Base-by-base conservation (phyloP, 768 basidiomycete genomes). In the Kwoniella dejecticola region DNA sequence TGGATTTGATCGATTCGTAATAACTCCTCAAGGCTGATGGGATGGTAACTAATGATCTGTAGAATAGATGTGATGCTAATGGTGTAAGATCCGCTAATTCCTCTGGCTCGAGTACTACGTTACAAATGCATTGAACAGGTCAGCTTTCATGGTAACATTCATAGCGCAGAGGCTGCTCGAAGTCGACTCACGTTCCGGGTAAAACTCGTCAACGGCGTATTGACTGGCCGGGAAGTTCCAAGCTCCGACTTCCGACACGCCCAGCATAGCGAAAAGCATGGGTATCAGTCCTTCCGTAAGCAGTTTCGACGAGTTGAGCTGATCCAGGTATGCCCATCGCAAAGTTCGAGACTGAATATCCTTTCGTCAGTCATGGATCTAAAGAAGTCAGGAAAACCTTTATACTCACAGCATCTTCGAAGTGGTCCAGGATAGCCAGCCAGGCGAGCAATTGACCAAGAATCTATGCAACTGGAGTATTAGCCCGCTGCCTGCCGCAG, bases 381-480 rank as follows among this genome's bases (percentile, higher is more conserved):
- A n/a, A 38, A n/a, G n/a, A n/a, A n/a, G n/a, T n/a, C n/a, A n/a
- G n/a, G n/a, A n/a, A n/a, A n/a, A n/a, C n/a, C n/a, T n/a, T n/a
- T n/a, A n/a, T n/a, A 73, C 90, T 64, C 75, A 94, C 93, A 8
- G 91, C 88, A 75, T 90, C 86, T 24, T 82, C 81, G 78, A 96
- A 96, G 19, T 89, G 81, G 70, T 93, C 90, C 63, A 96, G 88
- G 0, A 87, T 75, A n/a, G 91, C 80, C 87, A 94, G 89, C 93
- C 92, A 96, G 1, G 84, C 85, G 8, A 96, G 83, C n/a, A 96
- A 79, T 64, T 74, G 72, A 6, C 68, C 70, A 21, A 71, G 47
- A 4, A 58, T 66, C 72, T 62, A 50, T 46, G 10, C 2, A 24
- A 7, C 70, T 54, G 45, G 42, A 13, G 1, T 5, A 46, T 52